Evolutionary conservation across 345 rosid genomes (phyloP).

Genomic region (Boechera stricta): DNA sequence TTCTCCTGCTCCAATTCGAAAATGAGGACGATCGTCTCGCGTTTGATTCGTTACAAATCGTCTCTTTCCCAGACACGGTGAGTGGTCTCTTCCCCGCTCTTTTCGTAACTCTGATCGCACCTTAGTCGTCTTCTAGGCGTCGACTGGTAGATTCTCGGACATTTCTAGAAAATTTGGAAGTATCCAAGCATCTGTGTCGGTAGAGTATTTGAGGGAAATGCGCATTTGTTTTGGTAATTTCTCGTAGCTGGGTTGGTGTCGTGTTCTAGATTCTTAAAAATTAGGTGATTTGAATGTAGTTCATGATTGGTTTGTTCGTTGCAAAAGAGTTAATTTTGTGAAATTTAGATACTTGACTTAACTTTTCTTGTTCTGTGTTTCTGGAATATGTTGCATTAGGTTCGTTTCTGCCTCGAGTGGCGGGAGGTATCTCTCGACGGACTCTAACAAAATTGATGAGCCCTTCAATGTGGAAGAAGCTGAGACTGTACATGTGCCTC

Average conservation of each 20-base stretch:
- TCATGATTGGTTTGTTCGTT: not conserved
- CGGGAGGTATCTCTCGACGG: constrained; percentile 66
- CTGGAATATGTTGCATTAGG: constrained; percentile 44
- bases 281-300: not conserved
- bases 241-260: not conserved
- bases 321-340: constrained; percentile 8
- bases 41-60: constrained; percentile 44
- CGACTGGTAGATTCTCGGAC: not conserved
- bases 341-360: not conserved
- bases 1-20: not conserved
- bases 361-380: not conserved
- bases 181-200: constrained; percentile 6
- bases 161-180: not conserved
- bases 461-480: constrained; percentile 89
- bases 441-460: constrained; percentile 78
- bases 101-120: not conserved
- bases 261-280: not conserved
- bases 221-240: constrained; percentile 1
- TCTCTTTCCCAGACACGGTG: constrained; percentile 36
- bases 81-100: constrained; percentile 14
- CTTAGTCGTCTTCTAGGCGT: constrained; percentile 13
- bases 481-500: constrained; percentile 77
- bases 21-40: constrained; percentile 49
- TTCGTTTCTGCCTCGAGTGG: constrained; percentile 44
- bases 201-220: constrained; percentile 13